Base-by-base conservation (phyloP, 148 eudicot species). In the Rhododendron henanense region DNA sequence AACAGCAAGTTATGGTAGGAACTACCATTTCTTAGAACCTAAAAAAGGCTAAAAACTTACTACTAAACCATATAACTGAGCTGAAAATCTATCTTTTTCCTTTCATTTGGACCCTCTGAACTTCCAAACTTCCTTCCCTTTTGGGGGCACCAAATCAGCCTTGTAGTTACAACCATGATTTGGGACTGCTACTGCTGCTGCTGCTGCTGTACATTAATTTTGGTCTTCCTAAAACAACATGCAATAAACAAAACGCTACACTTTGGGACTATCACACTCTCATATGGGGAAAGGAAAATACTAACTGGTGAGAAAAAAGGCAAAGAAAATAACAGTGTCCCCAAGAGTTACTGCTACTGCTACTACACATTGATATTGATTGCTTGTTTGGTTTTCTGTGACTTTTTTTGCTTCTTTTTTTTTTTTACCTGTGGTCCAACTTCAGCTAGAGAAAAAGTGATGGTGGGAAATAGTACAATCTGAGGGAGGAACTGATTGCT, bases 401-500 rank as follows among this genome's bases (percentile, higher is more conserved):
- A 45, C 65, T 76, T 61, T 85, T 11, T 6, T 47, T 47, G 65
- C 74, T 5, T 13, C 15, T 5, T 23, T 21, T 81, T 84, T 84
- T 50, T 81, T 84, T 69, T 53, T 16, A 51, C 77, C 89, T 57
- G 61, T 55, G 81, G 81, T 87, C 84, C 84, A 87, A 81, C 81
- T 73, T 37, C 84, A 31, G 81, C 87, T 48, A 71, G 39, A 85
- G 74, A 57, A 28, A 73, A 78, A 31, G 83, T 83, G 79, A 85
- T 35, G 55, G 35, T 71, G 47, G 85, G 88, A 37, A 74, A 86
- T 77, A 71, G 91, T 86, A 82, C 88, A 85, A 85, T 31, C 81
- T 84, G 67, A 84, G 53, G 65, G 76, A 59, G 74, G 79, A 76
- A 48, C 37, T 84, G 67, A 79, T 79, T 75, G 88, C 85, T 83